A percentile compares a stretch with the other conserved stretches of the same genome.
Conservation (phyloP, 2,329 filamentous ascomycete species). For the Clarireedia hainanense region DNA sequence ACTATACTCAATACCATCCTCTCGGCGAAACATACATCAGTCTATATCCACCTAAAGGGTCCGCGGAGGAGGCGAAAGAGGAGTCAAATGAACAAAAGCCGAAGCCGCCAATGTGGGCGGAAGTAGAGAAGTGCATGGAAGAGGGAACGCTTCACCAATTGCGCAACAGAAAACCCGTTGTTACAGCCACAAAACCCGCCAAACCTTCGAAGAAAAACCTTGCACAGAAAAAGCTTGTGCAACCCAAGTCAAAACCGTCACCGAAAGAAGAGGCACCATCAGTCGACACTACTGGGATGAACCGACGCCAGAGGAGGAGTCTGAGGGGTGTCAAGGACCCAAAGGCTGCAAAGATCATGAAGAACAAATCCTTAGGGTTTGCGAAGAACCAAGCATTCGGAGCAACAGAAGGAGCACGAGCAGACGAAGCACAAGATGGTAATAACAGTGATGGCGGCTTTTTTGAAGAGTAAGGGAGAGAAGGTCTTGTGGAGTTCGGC, state of each 20-base stretch:
- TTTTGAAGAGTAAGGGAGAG: slow-evolving; percentile 37
- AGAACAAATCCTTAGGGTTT: slow-evolving; percentile 23
- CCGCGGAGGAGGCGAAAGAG: slow-evolving; percentile 24
- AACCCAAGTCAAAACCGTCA: slow-evolving; percentile 11
- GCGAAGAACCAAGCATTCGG: slow-evolving; percentile 26
- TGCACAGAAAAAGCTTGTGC: slow-evolving; percentile 15
- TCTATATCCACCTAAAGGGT: slow-evolving; percentile 43
- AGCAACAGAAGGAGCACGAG: slow-evolving; percentile 14
- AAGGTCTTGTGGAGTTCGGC: slow-evolving; percentile 4
- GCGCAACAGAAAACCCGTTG: slow-evolving; percentile 19
- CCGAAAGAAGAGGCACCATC: slow-evolving; percentile 4
- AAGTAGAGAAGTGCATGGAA: slow-evolving; percentile 57
- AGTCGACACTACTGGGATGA: slow-evolving; percentile 25
- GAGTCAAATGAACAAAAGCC: slow-evolving; percentile 22
- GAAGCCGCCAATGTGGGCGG: slow-evolving; percentile 55
- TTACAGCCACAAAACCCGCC: slow-evolving; percentile 11
- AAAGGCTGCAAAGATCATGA: slow-evolving; percentile 14
- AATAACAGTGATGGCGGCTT: slow-evolving; percentile 50
- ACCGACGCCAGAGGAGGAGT: slow-evolving; percentile 26
- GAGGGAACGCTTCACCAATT: slow-evolving; percentile 36
- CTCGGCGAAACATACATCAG: slow-evolving; percentile 63
- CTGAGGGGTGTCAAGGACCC: slow-evolving; percentile 13
- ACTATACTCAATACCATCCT: slow-evolving; percentile 68
- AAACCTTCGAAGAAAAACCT: slow-evolving; percentile 15
- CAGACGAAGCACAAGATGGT: slow-evolving; percentile 28